These are phyloP conservation scores for Gracilaria caudata DNA, from an alignment of 23 red algal genomes.

Conservation along the genomic window DNA sequence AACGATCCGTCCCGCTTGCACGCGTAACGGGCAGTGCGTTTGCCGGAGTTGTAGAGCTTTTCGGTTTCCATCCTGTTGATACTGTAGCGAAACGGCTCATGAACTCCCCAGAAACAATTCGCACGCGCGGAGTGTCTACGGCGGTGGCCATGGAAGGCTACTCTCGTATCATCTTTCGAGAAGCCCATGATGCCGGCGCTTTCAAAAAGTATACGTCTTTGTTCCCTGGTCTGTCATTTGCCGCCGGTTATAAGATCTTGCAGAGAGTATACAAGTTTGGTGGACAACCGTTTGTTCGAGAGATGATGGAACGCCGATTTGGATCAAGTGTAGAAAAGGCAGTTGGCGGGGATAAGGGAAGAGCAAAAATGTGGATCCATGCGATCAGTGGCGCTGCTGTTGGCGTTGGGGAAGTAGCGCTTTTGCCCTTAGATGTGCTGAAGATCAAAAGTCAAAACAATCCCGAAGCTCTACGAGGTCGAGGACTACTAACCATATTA, in stretches of 20 bases:
- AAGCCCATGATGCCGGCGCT: slow-evolving; percentile 28
- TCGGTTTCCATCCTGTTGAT: slow-evolving; percentile 84
- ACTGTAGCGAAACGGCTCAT: slow-evolving; percentile 81
- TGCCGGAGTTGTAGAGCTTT: slow-evolving; percentile 76
- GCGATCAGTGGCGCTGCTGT: slow-evolving; percentile 61
- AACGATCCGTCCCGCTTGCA: slow-evolving; percentile 37
- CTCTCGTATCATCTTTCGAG: slow-evolving; percentile 70
- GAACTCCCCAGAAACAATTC: slow-evolving; percentile 41
- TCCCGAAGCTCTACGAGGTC: slow-evolving; percentile 66
- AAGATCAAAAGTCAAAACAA: slow-evolving; percentile 84
- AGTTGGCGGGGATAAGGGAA: slow-evolving; percentile 48
- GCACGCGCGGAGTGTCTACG: slow-evolving; percentile 41
- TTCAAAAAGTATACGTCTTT: slow-evolving; percentile 51
- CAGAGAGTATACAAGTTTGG: slow-evolving; percentile 87
- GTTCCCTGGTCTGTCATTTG: slow-evolving; percentile 78
- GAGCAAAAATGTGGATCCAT: slow-evolving; percentile 65
- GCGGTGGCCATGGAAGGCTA: slow-evolving; percentile 61
- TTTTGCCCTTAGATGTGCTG: slow-evolving; percentile 82
- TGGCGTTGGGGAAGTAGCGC: slow-evolving; percentile 72
- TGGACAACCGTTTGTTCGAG: slow-evolving; percentile 70
- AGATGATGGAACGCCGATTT: slow-evolving; percentile 29
- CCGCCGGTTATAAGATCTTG: slow-evolving; percentile 78
- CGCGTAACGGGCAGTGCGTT: slow-evolving; percentile 62
- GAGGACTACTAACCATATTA: slow-evolving; percentile 62
- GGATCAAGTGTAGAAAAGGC: neutral